Conservation (phyloP, 352 stramenopile species). For the Thraustochytrium sp. region DNA sequence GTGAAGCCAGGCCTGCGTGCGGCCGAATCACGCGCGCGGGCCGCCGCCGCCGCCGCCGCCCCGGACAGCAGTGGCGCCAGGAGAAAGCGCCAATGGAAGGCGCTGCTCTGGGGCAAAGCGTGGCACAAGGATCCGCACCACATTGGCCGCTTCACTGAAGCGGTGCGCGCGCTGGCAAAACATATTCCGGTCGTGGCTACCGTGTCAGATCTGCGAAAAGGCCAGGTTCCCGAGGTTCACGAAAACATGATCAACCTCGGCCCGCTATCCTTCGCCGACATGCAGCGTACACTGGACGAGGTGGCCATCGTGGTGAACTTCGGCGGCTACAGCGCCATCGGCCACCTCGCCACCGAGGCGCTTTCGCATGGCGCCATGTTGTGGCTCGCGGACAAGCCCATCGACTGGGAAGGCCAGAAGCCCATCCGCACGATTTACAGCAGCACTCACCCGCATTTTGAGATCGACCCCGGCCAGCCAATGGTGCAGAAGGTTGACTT, state of each 20-base stretch:
- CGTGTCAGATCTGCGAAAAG: not conserved
- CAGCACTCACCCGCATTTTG: constrained; percentile 4
- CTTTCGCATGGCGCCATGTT: constrained; percentile 3
- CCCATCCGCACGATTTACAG: not conserved
- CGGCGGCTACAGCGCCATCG: not conserved
- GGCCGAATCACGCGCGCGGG: too few species aligned
- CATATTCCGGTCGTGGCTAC: not conserved
- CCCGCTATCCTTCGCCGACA: not conserved
- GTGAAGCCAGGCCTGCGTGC: too few species aligned
- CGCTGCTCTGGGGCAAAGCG: not conserved
- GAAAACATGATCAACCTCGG: not conserved
- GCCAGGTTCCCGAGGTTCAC: not conserved
- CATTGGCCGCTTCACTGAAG: not conserved
- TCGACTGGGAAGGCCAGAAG: not conserved
- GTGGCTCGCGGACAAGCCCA: not conserved
- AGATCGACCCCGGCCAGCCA: not conserved
- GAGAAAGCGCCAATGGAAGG: not conserved
- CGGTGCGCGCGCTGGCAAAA: not conserved
- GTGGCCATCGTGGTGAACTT: constrained; percentile 12
- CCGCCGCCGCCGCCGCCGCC: not conserved
- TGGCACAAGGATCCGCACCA: not conserved
- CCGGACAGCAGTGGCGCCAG: not conserved
- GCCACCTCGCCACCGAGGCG: not conserved
- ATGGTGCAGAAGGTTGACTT: constrained; percentile 1
- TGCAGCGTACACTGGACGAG: not conserved